Conservation (phyloP, 2,329 filamentous ascomycete genomes). For the Parastagonospora nodorum region DNA sequence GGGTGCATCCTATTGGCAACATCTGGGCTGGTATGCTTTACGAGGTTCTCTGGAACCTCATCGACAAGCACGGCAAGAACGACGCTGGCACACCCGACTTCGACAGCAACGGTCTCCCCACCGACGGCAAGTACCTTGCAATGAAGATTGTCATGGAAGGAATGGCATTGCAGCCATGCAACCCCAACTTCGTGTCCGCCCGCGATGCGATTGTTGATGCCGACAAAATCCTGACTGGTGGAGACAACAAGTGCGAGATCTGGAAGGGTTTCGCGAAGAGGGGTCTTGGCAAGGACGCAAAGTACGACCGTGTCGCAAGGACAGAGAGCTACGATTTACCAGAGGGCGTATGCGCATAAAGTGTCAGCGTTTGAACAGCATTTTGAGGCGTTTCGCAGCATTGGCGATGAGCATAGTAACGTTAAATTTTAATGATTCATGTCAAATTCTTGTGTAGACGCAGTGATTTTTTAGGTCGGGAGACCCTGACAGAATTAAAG, state of each 20-base stretch:
- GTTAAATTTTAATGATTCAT: neutral
- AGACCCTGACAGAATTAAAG: too few species aligned
- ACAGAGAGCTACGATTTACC: constrained; percentile 33
- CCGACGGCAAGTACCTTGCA: constrained; percentile 57
- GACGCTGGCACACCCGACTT: constrained; percentile 51
- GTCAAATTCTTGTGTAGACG: too few species aligned
- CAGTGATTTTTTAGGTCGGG: too few species aligned
- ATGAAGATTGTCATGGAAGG: constrained; percentile 61
- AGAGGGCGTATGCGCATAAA: constrained; percentile 1
- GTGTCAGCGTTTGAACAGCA: neutral
- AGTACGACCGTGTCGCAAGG: constrained; percentile 22
- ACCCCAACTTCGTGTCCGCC: constrained; percentile 59
- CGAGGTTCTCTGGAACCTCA: constrained; percentile 63
- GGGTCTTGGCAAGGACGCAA: constrained; percentile 53
- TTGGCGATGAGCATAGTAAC: neutral
- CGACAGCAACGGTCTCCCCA: constrained; percentile 53
- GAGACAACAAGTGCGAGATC: constrained; percentile 57
- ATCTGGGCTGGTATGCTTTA: constrained; percentile 61
- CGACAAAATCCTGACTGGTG: constrained; percentile 57
- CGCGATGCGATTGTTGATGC: constrained; percentile 63
- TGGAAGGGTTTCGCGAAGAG: constrained; percentile 64
- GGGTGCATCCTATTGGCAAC: constrained; percentile 57
- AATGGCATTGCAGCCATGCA: constrained; percentile 62
- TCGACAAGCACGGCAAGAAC: constrained; percentile 61
- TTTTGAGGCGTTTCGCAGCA: neutral